phyloP scores from a whole-genome alignment of 805 yeast species.

The Yamadazyma takamatsuzukensis region DNA sequence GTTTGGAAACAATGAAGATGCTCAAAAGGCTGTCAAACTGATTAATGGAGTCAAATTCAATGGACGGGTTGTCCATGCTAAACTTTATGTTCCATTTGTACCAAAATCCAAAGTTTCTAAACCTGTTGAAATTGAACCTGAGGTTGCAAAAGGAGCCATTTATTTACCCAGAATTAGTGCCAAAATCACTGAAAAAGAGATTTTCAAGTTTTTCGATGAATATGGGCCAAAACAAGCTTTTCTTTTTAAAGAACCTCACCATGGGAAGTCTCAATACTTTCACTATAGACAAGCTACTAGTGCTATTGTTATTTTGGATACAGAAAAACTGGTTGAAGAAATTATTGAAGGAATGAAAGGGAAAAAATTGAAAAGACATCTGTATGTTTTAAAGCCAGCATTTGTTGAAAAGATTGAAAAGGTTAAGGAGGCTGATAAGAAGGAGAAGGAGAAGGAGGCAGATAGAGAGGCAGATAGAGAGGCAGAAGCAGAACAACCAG shows the following conservation, averaged over 20 bases:
- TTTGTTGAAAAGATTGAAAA: constrained; percentile 41
- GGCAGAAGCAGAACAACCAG: not conserved
- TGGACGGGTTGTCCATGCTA: constrained; percentile 37
- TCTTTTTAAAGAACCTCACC: constrained; percentile 36
- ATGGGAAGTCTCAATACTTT: not conserved
- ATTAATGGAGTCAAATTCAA: constrained; percentile 25
- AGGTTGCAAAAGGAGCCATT: constrained; percentile 34
- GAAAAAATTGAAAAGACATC: constrained; percentile 28
- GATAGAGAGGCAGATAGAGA: not conserved
- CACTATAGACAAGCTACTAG: constrained; percentile 24
- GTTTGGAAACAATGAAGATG: constrained; percentile 26
- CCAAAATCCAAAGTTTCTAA: constrained; percentile 16
- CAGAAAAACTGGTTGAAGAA: constrained; percentile 37
- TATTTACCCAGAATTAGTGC: constrained; percentile 40
- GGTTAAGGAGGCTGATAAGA: constrained; percentile 29
- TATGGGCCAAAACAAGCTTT: constrained; percentile 46
- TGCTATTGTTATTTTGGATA: constrained; percentile 45
- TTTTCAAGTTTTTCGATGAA: constrained; percentile 42
- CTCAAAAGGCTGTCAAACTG: constrained; percentile 21
- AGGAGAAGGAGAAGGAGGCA: constrained; percentile 1
- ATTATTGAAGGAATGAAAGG: constrained; percentile 40
- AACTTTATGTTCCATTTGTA: constrained; percentile 41
- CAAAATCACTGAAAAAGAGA: constrained; percentile 39
- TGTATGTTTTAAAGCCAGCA: constrained; percentile 37
- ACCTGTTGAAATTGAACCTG: not conserved